Conservation (phyloP, 208 protist genomes). For the Porcisia hertigi region DNA sequence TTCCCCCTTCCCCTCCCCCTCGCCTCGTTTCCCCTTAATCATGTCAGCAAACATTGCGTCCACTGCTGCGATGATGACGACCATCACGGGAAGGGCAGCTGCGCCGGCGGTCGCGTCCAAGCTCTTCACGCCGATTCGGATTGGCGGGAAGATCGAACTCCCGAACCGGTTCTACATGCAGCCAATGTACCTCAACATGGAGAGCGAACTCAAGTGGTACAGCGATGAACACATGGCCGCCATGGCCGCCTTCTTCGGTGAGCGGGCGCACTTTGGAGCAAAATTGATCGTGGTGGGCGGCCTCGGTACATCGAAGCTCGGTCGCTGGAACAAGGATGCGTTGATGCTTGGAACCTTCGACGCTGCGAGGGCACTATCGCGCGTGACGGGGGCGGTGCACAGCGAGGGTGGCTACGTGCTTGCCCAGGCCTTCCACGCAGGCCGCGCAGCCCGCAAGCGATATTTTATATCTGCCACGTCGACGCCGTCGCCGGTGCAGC, state of each 20-base stretch:
- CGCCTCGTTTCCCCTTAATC: background rate
- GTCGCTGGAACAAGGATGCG: conserved; percentile 78
- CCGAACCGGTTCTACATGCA: conserved; percentile 88
- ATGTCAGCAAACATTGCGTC: conserved; percentile 9
- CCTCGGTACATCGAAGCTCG: conserved; percentile 77
- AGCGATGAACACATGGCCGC: conserved; percentile 70
- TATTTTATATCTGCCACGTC: conserved; percentile 62
- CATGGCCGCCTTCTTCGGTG: conserved; percentile 80
- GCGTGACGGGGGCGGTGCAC: conserved; percentile 90
- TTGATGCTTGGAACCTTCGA: conserved; percentile 76
- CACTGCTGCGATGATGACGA: background rate
- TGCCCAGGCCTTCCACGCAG: conserved; percentile 93
- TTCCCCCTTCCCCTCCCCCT: background rate
- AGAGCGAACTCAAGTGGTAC: conserved; percentile 59
- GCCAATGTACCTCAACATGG: conserved; percentile 87
- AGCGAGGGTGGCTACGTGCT: conserved; percentile 83
- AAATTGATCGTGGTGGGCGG: conserved; percentile 91
- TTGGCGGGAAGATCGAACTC: conserved; percentile 49
- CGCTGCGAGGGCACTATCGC: conserved; percentile 65
- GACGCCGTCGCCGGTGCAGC: conserved; percentile 62
- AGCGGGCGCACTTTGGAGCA: conserved; percentile 83
- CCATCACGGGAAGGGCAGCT: background rate
- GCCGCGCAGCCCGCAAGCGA: conserved; percentile 69
- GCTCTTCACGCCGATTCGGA: conserved; percentile 69
- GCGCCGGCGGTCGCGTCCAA: background rate